A percentile compares a stretch with the other conserved stretches of the same genome.
Conservation (phyloP, 73 alveolate genomes). For the Tetrahymena malaccensis region DNA sequence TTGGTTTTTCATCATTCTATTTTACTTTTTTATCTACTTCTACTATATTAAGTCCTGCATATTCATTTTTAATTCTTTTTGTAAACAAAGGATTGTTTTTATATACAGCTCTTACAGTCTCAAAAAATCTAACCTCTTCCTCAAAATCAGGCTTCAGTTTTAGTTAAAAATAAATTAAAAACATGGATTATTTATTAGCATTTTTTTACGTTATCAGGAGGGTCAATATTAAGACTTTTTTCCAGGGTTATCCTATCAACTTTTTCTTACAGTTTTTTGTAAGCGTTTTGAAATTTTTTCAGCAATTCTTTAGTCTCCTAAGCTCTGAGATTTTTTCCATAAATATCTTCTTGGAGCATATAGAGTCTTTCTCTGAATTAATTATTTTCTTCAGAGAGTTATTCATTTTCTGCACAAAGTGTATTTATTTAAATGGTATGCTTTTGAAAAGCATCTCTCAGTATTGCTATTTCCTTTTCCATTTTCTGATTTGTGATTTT, state of each 20-base stretch:
- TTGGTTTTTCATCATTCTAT: neutral
- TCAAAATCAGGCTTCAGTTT: neutral
- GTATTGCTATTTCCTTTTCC: neutral
- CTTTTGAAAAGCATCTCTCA: neutral
- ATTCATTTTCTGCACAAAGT: neutral
- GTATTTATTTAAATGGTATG: neutral
- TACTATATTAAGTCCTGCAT: neutral
- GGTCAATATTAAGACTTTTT: neutral
- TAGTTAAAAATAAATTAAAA: neutral
- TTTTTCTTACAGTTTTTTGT: neutral
- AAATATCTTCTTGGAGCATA: neutral
- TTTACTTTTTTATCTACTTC: neutral
- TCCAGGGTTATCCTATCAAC: neutral
- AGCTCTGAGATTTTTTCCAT: neutral
- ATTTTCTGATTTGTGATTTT: neutral
- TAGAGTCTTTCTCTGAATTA: neutral
- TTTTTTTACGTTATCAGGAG: neutral
- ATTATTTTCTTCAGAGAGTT: neutral
- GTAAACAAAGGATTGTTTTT: neutral
- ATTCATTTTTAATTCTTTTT: neutral
- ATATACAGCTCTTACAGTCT: neutral
- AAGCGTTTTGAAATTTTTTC: neutral
- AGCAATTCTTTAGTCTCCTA: neutral
- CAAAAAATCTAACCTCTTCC: neutral
- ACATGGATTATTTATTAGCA: neutral